phyloP scores from a whole-genome alignment of 371 early-diverging fungal genomes.

The Mucor lusitanicus region DNA sequence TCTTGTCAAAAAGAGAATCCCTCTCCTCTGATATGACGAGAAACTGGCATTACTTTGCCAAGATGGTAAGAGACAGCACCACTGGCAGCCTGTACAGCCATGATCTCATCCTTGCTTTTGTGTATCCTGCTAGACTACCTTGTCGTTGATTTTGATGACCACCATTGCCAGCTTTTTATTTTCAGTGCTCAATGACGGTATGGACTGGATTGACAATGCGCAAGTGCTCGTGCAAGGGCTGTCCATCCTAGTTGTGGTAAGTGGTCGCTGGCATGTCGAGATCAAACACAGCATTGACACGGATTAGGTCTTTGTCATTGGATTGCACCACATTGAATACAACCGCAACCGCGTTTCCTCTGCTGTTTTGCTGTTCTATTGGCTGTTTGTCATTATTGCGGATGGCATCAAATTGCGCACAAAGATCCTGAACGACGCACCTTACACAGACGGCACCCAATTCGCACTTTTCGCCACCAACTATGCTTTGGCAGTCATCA shows the following conservation, averaged over 20 bases:
- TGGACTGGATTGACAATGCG: conserved; percentile 43
- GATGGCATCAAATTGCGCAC: conserved; percentile 66
- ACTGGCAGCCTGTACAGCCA: neutral
- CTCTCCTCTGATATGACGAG: conserved; percentile 42
- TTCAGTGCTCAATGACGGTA: conserved; percentile 11
- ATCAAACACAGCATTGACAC: neutral
- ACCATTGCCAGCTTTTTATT: conserved; percentile 14
- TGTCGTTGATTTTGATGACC: conserved; percentile 30
- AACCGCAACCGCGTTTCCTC: conserved; percentile 67
- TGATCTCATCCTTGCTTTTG: neutral
- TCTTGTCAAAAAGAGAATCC: conserved; percentile 35
- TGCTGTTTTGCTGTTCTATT: conserved; percentile 73
- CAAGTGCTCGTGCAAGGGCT: conserved; percentile 31
- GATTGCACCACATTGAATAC: conserved; percentile 71
- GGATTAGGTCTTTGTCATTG: conserved; percentile 51
- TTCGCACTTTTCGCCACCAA: conserved; percentile 45
- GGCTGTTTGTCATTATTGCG: conserved; percentile 64
- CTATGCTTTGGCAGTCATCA: conserved; percentile 45
- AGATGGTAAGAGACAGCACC: conserved; percentile 49
- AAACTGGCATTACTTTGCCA: conserved; percentile 54
- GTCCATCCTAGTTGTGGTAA: conserved; percentile 40
- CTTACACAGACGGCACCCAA: conserved; percentile 30
- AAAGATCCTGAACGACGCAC: conserved; percentile 36
- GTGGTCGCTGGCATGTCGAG: neutral
- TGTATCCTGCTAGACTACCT: conserved; percentile 21